Base-by-base conservation (phyloP, 2,329 filamentous ascomycete genomes). In the Aspergillus calidoustus region DNA sequence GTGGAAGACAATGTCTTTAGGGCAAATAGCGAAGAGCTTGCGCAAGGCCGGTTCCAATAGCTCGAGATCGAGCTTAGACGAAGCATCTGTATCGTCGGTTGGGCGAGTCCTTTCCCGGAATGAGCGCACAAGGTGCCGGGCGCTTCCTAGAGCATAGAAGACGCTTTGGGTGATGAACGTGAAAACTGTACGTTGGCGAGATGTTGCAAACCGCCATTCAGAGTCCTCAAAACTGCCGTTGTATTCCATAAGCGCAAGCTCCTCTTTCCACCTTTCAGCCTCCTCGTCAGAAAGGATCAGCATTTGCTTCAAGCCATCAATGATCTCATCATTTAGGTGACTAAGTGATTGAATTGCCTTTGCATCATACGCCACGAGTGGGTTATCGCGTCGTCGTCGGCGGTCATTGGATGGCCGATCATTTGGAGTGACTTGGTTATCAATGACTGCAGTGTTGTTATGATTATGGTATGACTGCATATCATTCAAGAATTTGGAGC, bases 121-220 rank as follows among this genome's bases (percentile, higher is more conserved):
- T 8, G 80, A 81, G 44, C 64, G 69, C 4, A 81, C 55, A 9
- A 82, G 72, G 50, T 79, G 75, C 31, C 66, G 72, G 23, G 77
- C 73, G 55, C 70, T 76, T 63, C 80, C 76, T 49, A 83, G 63
- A 15, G 78, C 73, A 62, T 77, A 82, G 60, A 76, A 79, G 1
- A 81, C 72, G 57, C 79, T 81, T 62, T 82, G 81, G 7, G 74
- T 71, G 54, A 81, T 62, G 62, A 81, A 82, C 5, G 76, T 70
- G 54, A 77, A 79, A 17, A 69, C 72, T 48, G 74, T 66, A 19
- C 75, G 74, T 60, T 80, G 77, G 5, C 69, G 68, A 44, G 63
- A 59, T n/a, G 76, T 76, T 49, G 77, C 75, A 67, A 72, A 75
- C 48, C 64, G 68, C 76, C 76, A 79, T 30, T 77, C 73, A 6